Evolutionary conservation across 306 rosid species (phyloP), one percentile per base, ranked within the genome.

Genomic region (Cucurbita moschata): DNA sequence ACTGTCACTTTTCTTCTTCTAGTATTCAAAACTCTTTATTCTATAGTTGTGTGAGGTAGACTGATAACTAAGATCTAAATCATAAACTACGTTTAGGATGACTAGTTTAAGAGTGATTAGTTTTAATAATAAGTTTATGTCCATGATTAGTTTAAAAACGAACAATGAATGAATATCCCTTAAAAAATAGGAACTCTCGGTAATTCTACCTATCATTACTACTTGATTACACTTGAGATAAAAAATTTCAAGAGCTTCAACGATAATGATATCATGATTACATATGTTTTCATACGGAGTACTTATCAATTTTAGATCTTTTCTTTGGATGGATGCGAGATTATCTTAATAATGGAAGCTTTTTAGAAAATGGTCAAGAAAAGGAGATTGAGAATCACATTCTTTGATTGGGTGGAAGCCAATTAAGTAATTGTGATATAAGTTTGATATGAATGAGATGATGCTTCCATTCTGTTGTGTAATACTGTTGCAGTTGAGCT

Each of bases 361-460:
- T 63, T 63, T 63, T 39, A 6, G 1, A 8, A n/a, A 40, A 16
- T 63, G 47, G 70, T 64, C 70, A 40, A 64, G 15, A 64, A 64
- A 40, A 64, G 71, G 19, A 18, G 71, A 65, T 11, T 43, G 53
- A 65, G 71, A 65, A 65, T 65, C 71, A 65, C 71, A 43, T 65
- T 65, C 71, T 65, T 43, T 43, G 5, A 65, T 65, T 65, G 71
- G 37, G 71, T 65, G 71, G 71, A 43, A 65, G 71, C 15, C 35
- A 64, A 64, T 64, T 64, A 64, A 64, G 70, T 8, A 38, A 8
- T 62, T 62, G 47, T 38, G 70, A 64, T 64, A 40, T 65, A 65
- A 10, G 53, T 65, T 4, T 43, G 71, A 64, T 40, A 64, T 64
- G 68, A 62, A 62, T 65, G 53, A 65, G 54, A 65, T 65, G 53